Evolutionary conservation across 148 eudicot species (phyloP).

Genomic region (Pharnaceum exiguum): DNA sequence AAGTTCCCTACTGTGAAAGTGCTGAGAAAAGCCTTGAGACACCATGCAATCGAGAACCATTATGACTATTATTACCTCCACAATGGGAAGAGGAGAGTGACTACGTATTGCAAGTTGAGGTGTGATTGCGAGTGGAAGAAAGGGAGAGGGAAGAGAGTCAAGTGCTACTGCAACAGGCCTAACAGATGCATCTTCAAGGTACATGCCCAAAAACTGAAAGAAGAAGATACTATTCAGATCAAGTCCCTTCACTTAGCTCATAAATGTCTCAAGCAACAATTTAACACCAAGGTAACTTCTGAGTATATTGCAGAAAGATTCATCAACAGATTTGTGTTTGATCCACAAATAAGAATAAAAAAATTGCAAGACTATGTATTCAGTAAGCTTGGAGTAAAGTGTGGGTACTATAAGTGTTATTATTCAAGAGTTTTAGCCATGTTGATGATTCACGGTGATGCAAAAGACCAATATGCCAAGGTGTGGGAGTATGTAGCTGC

Average conservation of each 20-base stretch:
- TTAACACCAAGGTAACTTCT: neutral
- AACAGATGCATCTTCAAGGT: neutral
- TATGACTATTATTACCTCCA: conserved; percentile 5
- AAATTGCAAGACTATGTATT: neutral
- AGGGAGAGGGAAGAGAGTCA: neutral
- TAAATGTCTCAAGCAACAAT: neutral
- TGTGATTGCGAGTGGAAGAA: neutral
- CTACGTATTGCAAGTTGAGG: neutral
- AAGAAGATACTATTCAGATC: neutral
- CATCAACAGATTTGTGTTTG: neutral
- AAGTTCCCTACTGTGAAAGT: neutral
- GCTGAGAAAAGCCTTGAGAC: conserved; percentile 1
- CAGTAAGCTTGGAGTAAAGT: neutral
- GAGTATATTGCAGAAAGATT: neutral
- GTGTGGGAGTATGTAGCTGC: conserved; percentile 6
- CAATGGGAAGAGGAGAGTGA: neutral
- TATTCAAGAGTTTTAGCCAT: neutral
- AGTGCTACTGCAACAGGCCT: neutral
- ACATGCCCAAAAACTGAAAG: neutral
- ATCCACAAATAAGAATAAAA: neutral
- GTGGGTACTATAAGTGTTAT: neutral
- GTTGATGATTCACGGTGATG: neutral
- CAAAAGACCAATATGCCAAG: neutral
- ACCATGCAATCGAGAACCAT: neutral
- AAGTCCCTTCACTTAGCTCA: neutral